These are phyloP conservation scores for Madurella mycetomatis DNA, from an alignment of 2,329 filamentous ascomycete genomes.

Conservation along the genomic window DNA sequence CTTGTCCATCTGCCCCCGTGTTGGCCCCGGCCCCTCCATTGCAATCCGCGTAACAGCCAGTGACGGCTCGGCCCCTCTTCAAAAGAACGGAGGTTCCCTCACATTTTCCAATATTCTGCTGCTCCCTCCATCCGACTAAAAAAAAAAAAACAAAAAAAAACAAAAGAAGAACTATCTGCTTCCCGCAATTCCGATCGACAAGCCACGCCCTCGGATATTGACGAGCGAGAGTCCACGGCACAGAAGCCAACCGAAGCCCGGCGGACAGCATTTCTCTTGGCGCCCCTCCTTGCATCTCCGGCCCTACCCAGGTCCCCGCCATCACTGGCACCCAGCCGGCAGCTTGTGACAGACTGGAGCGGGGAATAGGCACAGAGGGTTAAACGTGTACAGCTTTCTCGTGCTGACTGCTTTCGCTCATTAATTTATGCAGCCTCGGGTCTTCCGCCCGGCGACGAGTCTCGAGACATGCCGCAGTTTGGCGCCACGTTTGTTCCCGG, in stretches of 20 bases:
- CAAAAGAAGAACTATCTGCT: not conserved
- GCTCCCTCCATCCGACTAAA: not conserved
- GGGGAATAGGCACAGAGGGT: constrained; percentile 5
- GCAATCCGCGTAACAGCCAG: constrained; percentile 4
- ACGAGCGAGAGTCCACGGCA: not conserved
- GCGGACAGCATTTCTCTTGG: constrained; percentile 8
- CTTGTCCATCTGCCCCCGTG: not conserved
- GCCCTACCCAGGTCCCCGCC: constrained; percentile 1
- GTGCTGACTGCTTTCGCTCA: constrained; percentile 26
- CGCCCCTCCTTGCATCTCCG: constrained; percentile 9
- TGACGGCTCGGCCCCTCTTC: not conserved
- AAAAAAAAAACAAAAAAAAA: not conserved
- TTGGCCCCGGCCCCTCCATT: not conserved
- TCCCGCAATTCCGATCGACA: constrained; percentile 6
- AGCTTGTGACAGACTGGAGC: constrained; percentile 7
- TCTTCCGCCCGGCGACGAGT: constrained; percentile 23
- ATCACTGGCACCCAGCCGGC: constrained; percentile 9
- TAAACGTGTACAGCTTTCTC: constrained; percentile 7
- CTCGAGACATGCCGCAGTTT: constrained; percentile 42
- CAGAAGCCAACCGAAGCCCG: not conserved
- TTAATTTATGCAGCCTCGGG: constrained; percentile 30
- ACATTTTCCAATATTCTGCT: not conserved
- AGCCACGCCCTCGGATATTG: not conserved
- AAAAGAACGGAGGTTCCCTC: constrained; percentile 3
- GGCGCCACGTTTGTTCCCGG: constrained; percentile 57